Base-by-base conservation (phyloP, 495 filamentous ascomycete species). In the Platismatia glauca region DNA sequence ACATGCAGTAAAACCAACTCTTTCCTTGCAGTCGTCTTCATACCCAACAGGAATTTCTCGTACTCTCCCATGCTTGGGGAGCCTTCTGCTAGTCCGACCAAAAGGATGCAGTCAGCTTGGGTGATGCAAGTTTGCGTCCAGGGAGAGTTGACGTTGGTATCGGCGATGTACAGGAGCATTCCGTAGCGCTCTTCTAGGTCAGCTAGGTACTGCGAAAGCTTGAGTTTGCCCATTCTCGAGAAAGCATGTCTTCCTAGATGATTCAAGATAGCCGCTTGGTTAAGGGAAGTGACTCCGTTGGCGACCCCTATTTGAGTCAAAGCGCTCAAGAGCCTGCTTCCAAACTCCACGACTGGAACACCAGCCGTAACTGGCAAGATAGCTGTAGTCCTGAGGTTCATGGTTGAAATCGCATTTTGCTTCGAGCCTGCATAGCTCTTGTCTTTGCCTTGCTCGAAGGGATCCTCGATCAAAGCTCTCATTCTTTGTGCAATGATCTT, bases 91-190 rank as follows among this genome's bases (percentile, higher is more conserved):
- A 97, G 75, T 4, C 90, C 95, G 38, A 98, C 90, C 20, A 98
- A 81, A 7, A 97, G 80, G 50, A 98, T 95, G 64, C 90, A 95
- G 69, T 98, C 94, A 1, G 95, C 95, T 71, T 98, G 95, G 31
- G 86, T 84, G 66, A 98, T 97, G 69, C 94, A 98, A 1, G 94
- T 97, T 71, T 97, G 92, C 4, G 94, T 98, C 94, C 94, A 98
- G 13, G 94, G 94, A 0, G 95, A 84, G 70, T 95, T 96, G 61
- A 97, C 91, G 63, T 86, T 95, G 35, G 93, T 97, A 69, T 97
- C 94, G n/a, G 93, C 94, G 59, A 98, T 89, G 70, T 98, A 98
- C 18, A 98, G 75, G 7, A 98, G 91, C 69, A 97, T 84, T 2
- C 95, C 90, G 68, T 95, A 98, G 69, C 95, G 95, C 74, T 98